phyloP scores from a whole-genome alignment of 495 filamentous ascomycete genomes.

The Antarctomyces pellizariae region DNA sequence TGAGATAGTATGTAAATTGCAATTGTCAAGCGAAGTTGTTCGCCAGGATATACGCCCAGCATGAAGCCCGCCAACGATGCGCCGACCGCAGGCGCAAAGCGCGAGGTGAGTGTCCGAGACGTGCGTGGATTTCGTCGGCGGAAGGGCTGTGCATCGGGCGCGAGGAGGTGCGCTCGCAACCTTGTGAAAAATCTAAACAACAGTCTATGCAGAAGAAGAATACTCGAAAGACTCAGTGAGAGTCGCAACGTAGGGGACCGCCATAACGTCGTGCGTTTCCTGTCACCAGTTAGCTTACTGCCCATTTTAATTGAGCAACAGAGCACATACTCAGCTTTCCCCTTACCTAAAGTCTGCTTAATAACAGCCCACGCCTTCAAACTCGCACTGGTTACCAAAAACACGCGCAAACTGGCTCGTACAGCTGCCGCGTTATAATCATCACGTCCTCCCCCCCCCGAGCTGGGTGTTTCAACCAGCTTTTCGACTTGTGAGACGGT shows the following conservation, averaged over 20 bases:
- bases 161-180: conserved; percentile 53
- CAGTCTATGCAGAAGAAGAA: conserved; percentile 69
- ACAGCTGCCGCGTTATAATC: conserved; percentile 65
- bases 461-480: conserved; percentile 16
- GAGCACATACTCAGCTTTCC: conserved; percentile 24
- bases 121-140: conserved; percentile 60
- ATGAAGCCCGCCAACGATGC: conserved; percentile 68
- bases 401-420: conserved; percentile 51
- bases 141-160: conserved; percentile 50
- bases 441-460: conserved; percentile 18
- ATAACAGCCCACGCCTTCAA: conserved; percentile 47
- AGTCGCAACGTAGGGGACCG: conserved; percentile 52
- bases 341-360: conserved; percentile 18
- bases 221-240: conserved; percentile 56
- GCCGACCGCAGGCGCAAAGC: conserved; percentile 66
- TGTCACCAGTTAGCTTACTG: too few species aligned
- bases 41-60: conserved; percentile 52
- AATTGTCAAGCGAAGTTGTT: conserved; percentile 55
- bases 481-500: conserved; percentile 23
- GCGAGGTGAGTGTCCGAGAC: conserved; percentile 48
- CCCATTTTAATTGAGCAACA: too few species aligned
- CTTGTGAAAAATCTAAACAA: conserved; percentile 76
- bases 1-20: conserved; percentile 58
- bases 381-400: conserved; percentile 40
- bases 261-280: conserved; percentile 28